Percentiles rank a stretch among this genome's conserved stretches.
phyloP scores from a whole-genome alignment of 345 rosid genomes.

The Litchi chinensis region DNA sequence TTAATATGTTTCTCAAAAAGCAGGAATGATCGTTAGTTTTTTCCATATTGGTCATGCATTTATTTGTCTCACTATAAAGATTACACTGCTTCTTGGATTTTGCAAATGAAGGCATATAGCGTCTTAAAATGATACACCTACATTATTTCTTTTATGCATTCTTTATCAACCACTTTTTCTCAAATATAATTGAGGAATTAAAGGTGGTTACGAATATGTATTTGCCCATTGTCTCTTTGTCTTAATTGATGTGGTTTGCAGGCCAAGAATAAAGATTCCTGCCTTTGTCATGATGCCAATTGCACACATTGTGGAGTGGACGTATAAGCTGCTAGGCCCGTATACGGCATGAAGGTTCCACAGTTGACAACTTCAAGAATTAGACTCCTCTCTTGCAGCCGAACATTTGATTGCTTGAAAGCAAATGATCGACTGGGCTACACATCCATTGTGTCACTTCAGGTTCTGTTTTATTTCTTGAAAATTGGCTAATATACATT shows the following conservation, averaged over 20 bases:
- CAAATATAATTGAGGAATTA: slow-evolving; percentile 1
- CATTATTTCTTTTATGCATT: not conserved
- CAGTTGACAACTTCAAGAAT: slow-evolving; percentile 92
- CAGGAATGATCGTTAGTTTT: not conserved
- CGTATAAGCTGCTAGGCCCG: slow-evolving; percentile 69
- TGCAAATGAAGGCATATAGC: not conserved
- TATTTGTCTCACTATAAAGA: not conserved
- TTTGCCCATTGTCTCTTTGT: slow-evolving; percentile 15
- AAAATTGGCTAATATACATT: not conserved
- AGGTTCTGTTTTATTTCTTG: slow-evolving; percentile 49
- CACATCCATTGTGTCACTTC: slow-evolving; percentile 67
- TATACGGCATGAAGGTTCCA: slow-evolving; percentile 88
- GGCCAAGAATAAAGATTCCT: slow-evolving; percentile 91
- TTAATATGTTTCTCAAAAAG: not conserved
- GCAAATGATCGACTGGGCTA: slow-evolving; percentile 89
- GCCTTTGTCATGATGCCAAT: slow-evolving; percentile 77
- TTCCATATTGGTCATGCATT: not conserved
- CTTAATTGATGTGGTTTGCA: slow-evolving; percentile 45
- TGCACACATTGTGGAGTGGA: slow-evolving; percentile 69
- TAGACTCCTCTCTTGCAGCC: slow-evolving; percentile 78
- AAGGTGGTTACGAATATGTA: slow-evolving; percentile 8
- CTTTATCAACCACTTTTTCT: not conserved
- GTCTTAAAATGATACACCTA: not conserved
- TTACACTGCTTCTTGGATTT: not conserved
- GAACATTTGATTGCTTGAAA: slow-evolving; percentile 74